Evolutionary conservation across 2,329 filamentous ascomycete species (phyloP).

Genomic region (Chrysoporthe cubensis): DNA sequence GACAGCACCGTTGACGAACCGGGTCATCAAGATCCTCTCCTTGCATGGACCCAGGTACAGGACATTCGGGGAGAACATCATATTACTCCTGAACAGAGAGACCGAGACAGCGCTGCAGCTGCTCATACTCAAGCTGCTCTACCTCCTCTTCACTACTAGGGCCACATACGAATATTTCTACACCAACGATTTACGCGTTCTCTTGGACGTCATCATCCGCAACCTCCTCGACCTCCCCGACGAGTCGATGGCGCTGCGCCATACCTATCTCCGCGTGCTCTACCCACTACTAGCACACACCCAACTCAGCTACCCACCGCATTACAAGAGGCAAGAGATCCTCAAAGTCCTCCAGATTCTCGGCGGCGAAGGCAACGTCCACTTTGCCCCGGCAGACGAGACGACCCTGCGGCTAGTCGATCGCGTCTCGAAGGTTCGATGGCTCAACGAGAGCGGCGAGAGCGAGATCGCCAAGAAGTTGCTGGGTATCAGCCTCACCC

Average conservation of each 20-base stretch:
- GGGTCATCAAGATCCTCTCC: slow-evolving; percentile 89
- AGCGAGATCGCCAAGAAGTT: slow-evolving; percentile 60
- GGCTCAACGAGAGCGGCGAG: slow-evolving; percentile 57
- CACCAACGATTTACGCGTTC: slow-evolving; percentile 91
- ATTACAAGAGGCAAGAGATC: slow-evolving; percentile 92
- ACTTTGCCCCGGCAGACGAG: slow-evolving; percentile 81
- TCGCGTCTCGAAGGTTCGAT: slow-evolving; percentile 73
- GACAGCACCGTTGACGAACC: slow-evolving; percentile 73
- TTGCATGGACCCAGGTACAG: slow-evolving; percentile 80
- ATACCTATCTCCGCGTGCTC: slow-evolving; percentile 92
- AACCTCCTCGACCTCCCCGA: slow-evolving; percentile 95
- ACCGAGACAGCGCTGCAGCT: slow-evolving; percentile 92
- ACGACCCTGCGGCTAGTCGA: slow-evolving; percentile 78
- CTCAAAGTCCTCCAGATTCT: slow-evolving; percentile 75
- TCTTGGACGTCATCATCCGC: slow-evolving; percentile 93
- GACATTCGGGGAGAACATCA: slow-evolving; percentile 97
- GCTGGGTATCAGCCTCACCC: slow-evolving; percentile 72
- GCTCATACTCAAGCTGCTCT: slow-evolving; percentile 93
- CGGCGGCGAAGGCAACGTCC: slow-evolving; percentile 65
- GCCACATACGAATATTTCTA: slow-evolving; percentile 98
- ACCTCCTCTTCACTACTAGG: slow-evolving; percentile 90
- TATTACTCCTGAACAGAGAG: slow-evolving; percentile 91
- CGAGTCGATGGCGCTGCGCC: slow-evolving; percentile 75
- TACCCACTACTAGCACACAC: slow-evolving; percentile 91
- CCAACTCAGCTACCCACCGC: slow-evolving; percentile 80